A percentile compares a stretch with the other conserved stretches of the same genome.
Evolutionary conservation across 1,139 yeast genomes (phyloP).

Genomic region (Blastobotrys arbuscula): DNA sequence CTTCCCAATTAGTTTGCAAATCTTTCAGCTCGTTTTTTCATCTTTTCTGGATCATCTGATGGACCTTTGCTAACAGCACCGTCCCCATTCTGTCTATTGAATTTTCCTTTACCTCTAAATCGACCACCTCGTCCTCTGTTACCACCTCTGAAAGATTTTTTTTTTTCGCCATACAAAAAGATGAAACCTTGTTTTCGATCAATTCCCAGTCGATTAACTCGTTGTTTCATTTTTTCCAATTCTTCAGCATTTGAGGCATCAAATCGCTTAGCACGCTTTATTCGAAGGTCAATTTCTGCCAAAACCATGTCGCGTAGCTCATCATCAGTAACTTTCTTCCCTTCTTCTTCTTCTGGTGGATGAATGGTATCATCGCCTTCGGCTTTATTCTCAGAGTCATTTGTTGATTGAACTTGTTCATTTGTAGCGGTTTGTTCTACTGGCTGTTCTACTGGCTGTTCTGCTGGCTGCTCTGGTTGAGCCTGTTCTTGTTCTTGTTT

Average conservation of each 20-base stretch:
- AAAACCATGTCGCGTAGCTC: constrained; percentile 40
- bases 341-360: constrained; percentile 9
- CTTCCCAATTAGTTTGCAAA: background rate
- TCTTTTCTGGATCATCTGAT: constrained; percentile 12
- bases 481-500: background rate
- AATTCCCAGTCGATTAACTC: constrained; percentile 83
- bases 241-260: constrained; percentile 54
- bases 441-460: background rate
- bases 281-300: constrained; percentile 60
- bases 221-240: constrained; percentile 41
- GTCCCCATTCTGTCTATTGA: background rate
- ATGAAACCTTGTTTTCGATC: constrained; percentile 33
- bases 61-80: background rate
- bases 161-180: constrained; percentile 11
- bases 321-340: constrained; percentile 6
- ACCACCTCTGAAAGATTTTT: background rate
- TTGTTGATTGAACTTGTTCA: background rate
- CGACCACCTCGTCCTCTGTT: constrained; percentile 1
- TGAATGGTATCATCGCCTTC: constrained; percentile 2
- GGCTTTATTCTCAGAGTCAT: constrained; percentile 1
- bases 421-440: background rate
- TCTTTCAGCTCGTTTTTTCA: constrained; percentile 13
- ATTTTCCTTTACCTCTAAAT: background rate
- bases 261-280: constrained; percentile 71
- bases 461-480: background rate